A percentile compares a stretch with the other conserved stretches of the same genome.
Evolutionary conservation across 192 early-diverging fungal species (phyloP).

Genomic region (Podila epicladia): DNA sequence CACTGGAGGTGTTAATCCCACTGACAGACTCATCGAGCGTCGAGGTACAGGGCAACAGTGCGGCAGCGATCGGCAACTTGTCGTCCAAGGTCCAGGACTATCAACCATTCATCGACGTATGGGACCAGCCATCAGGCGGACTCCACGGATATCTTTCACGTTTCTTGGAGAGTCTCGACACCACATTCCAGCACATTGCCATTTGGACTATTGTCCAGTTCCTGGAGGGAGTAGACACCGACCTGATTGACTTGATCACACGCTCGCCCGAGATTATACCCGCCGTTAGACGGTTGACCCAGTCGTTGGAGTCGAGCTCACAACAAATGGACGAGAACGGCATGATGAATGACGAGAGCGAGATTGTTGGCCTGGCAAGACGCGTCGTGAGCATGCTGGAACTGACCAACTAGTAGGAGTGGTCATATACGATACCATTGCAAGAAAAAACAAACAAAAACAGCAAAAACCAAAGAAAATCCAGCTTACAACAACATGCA

Average conservation of each 20-base stretch:
- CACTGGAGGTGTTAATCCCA: constrained; percentile 75
- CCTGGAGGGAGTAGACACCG: constrained; percentile 60
- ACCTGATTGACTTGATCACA: constrained; percentile 37
- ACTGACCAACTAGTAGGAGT: background rate
- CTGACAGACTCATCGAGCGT: constrained; percentile 63
- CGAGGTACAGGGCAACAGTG: constrained; percentile 83
- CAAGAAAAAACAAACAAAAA: background rate
- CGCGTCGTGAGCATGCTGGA: constrained; percentile 41
- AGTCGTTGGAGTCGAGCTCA: constrained; percentile 19
- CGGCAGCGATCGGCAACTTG: constrained; percentile 81
- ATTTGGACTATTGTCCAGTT: constrained; percentile 89
- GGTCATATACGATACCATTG: background rate
- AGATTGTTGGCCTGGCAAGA: constrained; percentile 47
- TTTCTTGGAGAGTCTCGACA: constrained; percentile 72
- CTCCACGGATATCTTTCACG: constrained; percentile 75
- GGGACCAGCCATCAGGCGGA: constrained; percentile 71
- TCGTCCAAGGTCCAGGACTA: constrained; percentile 73
- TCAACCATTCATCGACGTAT: constrained; percentile 70
- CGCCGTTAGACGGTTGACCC: constrained; percentile 34
- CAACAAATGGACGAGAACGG: constrained; percentile 19
- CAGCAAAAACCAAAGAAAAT: background rate
- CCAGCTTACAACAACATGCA: too few relatives aligned
- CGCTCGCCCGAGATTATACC: constrained; percentile 45
- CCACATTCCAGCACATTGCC: constrained; percentile 82
- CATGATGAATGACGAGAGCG: constrained; percentile 34